Evolutionary conservation across 257 asterid species (phyloP).

Genomic region (Anisodus tanguticus): DNA sequence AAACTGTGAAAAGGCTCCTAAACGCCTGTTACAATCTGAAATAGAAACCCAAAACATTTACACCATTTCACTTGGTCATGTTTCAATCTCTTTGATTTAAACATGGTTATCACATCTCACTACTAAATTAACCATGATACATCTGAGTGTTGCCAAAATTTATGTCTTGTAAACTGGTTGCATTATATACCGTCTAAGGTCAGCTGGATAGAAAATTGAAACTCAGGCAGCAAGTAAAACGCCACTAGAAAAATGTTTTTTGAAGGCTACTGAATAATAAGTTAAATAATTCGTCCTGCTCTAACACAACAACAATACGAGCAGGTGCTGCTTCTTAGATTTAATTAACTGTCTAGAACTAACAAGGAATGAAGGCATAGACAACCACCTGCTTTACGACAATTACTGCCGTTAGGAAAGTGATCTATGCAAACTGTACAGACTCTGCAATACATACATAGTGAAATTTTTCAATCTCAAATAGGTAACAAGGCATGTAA

Average conservation of each 20-base stretch:
- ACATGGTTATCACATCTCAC: not conserved
- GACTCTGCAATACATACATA: slow-evolving; percentile 9
- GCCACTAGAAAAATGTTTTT: not conserved
- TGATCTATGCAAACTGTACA: not conserved
- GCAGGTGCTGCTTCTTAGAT: not conserved
- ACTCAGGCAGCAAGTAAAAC: not conserved
- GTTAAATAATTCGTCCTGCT: not conserved
- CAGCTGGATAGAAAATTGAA: not conserved
- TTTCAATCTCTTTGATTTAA: not conserved
- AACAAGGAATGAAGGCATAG: not conserved
- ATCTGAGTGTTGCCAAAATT: not conserved
- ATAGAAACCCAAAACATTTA: not conserved
- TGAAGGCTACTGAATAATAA: not conserved
- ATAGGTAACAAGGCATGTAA: not conserved
- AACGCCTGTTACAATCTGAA: not conserved
- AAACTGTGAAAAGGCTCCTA: not conserved
- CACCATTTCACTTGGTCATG: not conserved
- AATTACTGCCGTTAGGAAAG: not conserved
- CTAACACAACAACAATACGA: not conserved
- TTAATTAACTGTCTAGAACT: not conserved
- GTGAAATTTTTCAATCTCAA: not conserved
- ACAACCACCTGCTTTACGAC: not conserved
- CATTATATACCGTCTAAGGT: slow-evolving; percentile 5
- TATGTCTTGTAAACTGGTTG: not conserved
- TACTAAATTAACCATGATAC: not conserved